Conservation (phyloP, 306 rosid genomes). For the Acmispon strigosus region DNA sequence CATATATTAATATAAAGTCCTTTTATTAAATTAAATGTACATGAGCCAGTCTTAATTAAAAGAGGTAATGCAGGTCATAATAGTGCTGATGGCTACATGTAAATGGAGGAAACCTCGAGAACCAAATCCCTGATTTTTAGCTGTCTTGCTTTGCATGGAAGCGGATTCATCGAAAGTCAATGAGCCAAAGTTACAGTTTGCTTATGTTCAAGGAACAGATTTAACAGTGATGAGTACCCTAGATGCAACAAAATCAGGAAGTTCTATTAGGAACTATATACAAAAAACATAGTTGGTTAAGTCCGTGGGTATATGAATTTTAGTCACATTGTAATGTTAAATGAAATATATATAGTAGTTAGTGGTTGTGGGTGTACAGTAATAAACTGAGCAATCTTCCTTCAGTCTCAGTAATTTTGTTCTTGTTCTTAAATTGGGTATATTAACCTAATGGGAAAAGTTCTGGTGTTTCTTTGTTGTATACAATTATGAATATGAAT, state of each 20-base stretch:
- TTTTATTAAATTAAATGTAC: not conserved
- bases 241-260: constrained; percentile 31
- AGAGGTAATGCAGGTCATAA: constrained; percentile 79
- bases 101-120: constrained; percentile 21
- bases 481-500: too few species aligned
- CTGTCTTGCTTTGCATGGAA: constrained; percentile 14
- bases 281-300: constrained; percentile 20
- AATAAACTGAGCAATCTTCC: constrained; percentile 47
- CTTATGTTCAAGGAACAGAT: constrained; percentile 22
- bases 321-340: constrained; percentile 35
- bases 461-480: too few species aligned
- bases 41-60: constrained; percentile 46
- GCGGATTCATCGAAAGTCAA: constrained; percentile 21
- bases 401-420: constrained; percentile 28
- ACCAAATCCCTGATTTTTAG: not conserved
- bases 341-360: constrained; percentile 42
- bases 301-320: constrained; percentile 26
- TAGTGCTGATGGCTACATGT: constrained; percentile 39
- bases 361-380: constrained; percentile 51
- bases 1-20: not conserved
- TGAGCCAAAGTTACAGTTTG: constrained; percentile 4
- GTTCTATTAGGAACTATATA: constrained; percentile 32
- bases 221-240: constrained; percentile 17
- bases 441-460: not conserved
- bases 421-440: not conserved